Evolutionary conservation across 176 grass and related monocot genomes (phyloP).

Genomic region (Panicum miliaceum): DNA sequence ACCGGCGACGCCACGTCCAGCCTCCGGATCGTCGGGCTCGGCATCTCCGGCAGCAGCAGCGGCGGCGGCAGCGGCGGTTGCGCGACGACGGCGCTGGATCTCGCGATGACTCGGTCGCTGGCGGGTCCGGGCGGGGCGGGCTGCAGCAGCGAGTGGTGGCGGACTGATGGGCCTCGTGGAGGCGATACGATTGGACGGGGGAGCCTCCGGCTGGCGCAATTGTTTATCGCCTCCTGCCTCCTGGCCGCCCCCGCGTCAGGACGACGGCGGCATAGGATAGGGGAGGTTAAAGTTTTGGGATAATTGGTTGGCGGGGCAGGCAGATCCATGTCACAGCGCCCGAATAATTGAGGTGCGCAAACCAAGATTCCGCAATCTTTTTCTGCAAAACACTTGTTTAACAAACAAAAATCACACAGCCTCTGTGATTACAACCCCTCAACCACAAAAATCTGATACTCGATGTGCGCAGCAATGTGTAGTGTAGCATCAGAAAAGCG

Average conservation of each 20-base stretch:
- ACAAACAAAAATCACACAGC: too few relatives aligned
- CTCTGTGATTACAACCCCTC: background rate
- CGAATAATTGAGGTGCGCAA: conserved; percentile 28
- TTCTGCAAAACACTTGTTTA: conserved; percentile 4
- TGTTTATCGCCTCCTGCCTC: conserved; percentile 41
- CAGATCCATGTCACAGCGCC: conserved; percentile 52
- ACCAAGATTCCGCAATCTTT: background rate
- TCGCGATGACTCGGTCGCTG: conserved; percentile 22
- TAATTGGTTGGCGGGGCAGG: conserved; percentile 51
- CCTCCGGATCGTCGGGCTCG: conserved; percentile 69
- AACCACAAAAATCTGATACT: background rate
- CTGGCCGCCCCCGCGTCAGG: conserved; percentile 22
- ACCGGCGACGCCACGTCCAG: conserved; percentile 82
- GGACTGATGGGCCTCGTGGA: conserved; percentile 23
- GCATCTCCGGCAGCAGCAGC: conserved; percentile 35
- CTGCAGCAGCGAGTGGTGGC: conserved; percentile 29
- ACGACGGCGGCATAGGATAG: conserved; percentile 43
- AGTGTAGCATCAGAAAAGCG: background rate
- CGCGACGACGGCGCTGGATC: conserved; percentile 52
- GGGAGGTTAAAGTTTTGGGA: conserved; percentile 41
- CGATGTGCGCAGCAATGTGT: background rate
- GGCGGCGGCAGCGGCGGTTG: conserved; percentile 21
- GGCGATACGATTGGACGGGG: background rate
- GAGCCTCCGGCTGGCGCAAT: conserved; percentile 28
- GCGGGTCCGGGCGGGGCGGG: background rate